phyloP scores from a whole-genome alignment of 805 yeast species.

The Candida insectorum region DNA sequence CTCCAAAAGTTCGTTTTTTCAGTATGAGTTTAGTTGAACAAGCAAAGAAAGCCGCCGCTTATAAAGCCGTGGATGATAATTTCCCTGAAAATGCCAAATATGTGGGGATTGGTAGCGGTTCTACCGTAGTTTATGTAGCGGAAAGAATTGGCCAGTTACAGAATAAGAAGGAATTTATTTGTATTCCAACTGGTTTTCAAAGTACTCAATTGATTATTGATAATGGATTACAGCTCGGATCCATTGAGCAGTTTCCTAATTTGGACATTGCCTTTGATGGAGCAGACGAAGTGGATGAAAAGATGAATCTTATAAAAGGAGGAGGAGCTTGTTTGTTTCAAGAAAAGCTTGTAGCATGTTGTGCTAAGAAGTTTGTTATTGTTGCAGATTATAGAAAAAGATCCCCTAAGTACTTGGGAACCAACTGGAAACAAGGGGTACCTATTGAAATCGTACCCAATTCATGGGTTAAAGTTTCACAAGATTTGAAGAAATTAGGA shows the following conservation, averaged over 20 bases:
- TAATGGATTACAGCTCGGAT: slow-evolving; percentile 74
- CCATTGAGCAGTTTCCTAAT: slow-evolving; percentile 77
- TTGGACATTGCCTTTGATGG: slow-evolving; percentile 97
- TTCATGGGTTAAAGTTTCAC: slow-evolving; percentile 72
- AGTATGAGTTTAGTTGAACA: slow-evolving; percentile 49
- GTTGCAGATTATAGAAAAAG: slow-evolving; percentile 93
- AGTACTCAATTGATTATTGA: slow-evolving; percentile 79
- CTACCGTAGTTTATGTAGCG: slow-evolving; percentile 96
- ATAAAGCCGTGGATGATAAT: slow-evolving; percentile 87
- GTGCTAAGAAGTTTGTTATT: slow-evolving; percentile 71
- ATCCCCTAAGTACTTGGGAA: slow-evolving; percentile 65
- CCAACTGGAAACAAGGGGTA: slow-evolving; percentile 82
- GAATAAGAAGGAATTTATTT: slow-evolving; percentile 55
- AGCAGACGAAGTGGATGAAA: slow-evolving; percentile 89
- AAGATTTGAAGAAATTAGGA: slow-evolving; percentile 60
- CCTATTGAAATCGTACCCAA: slow-evolving; percentile 95
- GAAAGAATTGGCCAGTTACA: slow-evolving; percentile 79
- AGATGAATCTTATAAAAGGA: slow-evolving; percentile 86
- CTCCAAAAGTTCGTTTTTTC: background rate
- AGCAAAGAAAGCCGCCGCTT: slow-evolving; percentile 90
- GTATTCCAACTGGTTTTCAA: slow-evolving; percentile 97
- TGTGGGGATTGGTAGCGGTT: slow-evolving; percentile 94
- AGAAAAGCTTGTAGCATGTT: slow-evolving; percentile 87
- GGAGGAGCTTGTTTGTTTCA: slow-evolving; percentile 98
- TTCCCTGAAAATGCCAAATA: slow-evolving; percentile 65